Evolutionary conservation across 2,329 filamentous ascomycete species (phyloP), one percentile per base, ranked within the genome.

Genomic region (Colletotrichum limetticola): DNA sequence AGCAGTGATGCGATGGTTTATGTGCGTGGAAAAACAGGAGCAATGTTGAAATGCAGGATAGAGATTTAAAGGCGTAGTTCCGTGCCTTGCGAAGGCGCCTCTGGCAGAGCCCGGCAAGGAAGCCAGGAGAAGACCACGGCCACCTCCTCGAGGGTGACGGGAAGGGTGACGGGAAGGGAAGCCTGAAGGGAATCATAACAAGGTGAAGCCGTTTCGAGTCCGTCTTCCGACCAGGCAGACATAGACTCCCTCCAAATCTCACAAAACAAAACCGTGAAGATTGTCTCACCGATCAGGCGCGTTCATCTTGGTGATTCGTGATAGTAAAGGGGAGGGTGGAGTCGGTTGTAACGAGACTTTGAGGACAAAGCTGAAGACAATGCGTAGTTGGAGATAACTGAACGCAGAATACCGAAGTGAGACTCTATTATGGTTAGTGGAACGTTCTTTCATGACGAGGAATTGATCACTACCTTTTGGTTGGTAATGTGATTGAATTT

Each of bases 281-380:
- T 65, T 30, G 16, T 49, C 66, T 64, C 26, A 69, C 66, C 66
- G 60, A 26, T 69, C 66, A 12, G 66, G 66, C 14, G 66, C 66
- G 60, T 69, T 69, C 66, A 69, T 69, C 46, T 64, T 64, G 49
- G 8, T 14, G 49, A 37, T 22, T 7, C 26, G 26, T 8, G 7
- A 26, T 53, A 5, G 22, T 22, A 8, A 37, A 64, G 22, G 16
- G 61, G 19, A 24, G 26, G 9, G 22, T 55, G 14, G 28, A 53
- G 46, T 28, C 5, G 26, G 3, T 62, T 46, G 11, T 24, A 12
- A 37, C 49, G 60, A 9, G 42, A n/a, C 42, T 35, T 35, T 2
- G 6, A 55, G 22, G 14, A 64, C 2, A 22, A n/a, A 37, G 22
- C 11, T n/a, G 19, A 65, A 28, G 52, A 56, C 4, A 32, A 42